Evolutionary conservation across 2,329 filamentous ascomycete species (phyloP).

Genomic region (Ophiognomonia clavigignenti-juglandacearum): DNA sequence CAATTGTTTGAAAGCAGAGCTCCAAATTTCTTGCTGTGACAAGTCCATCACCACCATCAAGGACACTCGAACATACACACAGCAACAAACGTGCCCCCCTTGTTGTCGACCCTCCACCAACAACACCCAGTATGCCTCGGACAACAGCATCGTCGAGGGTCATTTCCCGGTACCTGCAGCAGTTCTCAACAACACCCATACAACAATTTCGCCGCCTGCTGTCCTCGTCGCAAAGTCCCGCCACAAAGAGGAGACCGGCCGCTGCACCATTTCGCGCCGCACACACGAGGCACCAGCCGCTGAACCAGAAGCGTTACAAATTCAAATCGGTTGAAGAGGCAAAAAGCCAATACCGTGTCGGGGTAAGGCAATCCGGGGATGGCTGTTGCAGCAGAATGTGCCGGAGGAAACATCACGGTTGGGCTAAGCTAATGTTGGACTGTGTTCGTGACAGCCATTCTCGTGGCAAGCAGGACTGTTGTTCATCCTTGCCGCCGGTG

Average conservation of each 20-base stretch:
- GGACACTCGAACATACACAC: too few species aligned
- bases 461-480: constrained; percentile 86
- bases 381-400: neutral
- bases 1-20: too few species aligned
- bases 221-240: constrained; percentile 25
- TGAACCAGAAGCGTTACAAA: constrained; percentile 33
- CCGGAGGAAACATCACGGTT: neutral
- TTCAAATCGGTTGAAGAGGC: constrained; percentile 55
- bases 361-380: constrained; percentile 34
- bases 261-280: constrained; percentile 14
- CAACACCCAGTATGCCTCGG: constrained; percentile 32
- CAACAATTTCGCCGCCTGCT: constrained; percentile 40
- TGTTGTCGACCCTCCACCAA: neutral
- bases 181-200: constrained; percentile 21
- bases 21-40: neutral
- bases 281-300: constrained; percentile 20
- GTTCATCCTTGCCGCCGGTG: constrained; percentile 74
- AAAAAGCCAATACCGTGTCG: constrained; percentile 52
- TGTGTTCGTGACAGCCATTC: constrained; percentile 61
- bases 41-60: neutral
- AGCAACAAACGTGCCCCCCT: too few species aligned
- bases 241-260: constrained; percentile 18
- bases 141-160: constrained; percentile 30
- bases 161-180: constrained; percentile 29
- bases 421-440: constrained; percentile 14